A percentile compares a stretch with the other conserved stretches of the same genome.
phyloP scores from a whole-genome alignment of 164 flowering plant species.

The Piper longum region DNA sequence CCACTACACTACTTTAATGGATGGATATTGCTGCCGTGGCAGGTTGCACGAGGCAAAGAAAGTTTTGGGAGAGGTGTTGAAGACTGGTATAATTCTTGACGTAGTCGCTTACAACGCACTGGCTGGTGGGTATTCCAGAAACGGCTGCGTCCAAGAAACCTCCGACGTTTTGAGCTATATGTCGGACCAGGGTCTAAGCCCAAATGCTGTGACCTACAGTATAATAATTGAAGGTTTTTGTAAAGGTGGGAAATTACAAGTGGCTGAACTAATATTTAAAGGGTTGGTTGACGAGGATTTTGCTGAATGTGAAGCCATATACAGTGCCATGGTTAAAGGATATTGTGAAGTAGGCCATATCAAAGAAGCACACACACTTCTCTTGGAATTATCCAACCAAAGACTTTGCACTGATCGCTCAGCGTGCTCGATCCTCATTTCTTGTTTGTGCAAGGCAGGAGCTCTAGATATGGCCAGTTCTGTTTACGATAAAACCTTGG shows the following conservation, averaged over 20 bases:
- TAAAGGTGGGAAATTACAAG: slow-evolving; percentile 37
- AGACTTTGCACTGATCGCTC: slow-evolving; percentile 16
- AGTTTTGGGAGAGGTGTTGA: slow-evolving; percentile 35
- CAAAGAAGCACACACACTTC: slow-evolving; percentile 35
- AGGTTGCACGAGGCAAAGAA: slow-evolving; percentile 28
- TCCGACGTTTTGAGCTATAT: slow-evolving; percentile 29
- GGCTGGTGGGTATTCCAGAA: slow-evolving; percentile 42
- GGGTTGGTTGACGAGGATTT: slow-evolving; percentile 26
- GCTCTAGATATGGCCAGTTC: slow-evolving; percentile 26
- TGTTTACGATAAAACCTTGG: slow-evolving; percentile 24
- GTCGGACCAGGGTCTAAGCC: slow-evolving; percentile 36
- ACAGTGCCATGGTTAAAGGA: slow-evolving; percentile 53
- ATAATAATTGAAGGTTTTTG: slow-evolving; percentile 64
- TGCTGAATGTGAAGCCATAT: slow-evolving; percentile 20
- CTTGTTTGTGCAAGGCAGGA: slow-evolving; percentile 29
- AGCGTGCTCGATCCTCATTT: slow-evolving; percentile 34
- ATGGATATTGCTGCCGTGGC: slow-evolving; percentile 44
- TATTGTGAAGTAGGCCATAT: slow-evolving; percentile 35
- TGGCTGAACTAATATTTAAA: slow-evolving; percentile 44
- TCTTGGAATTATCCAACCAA: slow-evolving; percentile 20
- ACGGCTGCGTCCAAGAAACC: slow-evolving; percentile 28
- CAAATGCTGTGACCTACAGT: slow-evolving; percentile 26
- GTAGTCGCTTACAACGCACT: slow-evolving; percentile 44
- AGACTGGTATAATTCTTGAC: slow-evolving; percentile 43
- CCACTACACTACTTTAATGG: slow-evolving; percentile 56